These are phyloP conservation scores for Corymbia calophylla DNA, from an alignment of 441 rosid species.

Conservation along the genomic window DNA sequence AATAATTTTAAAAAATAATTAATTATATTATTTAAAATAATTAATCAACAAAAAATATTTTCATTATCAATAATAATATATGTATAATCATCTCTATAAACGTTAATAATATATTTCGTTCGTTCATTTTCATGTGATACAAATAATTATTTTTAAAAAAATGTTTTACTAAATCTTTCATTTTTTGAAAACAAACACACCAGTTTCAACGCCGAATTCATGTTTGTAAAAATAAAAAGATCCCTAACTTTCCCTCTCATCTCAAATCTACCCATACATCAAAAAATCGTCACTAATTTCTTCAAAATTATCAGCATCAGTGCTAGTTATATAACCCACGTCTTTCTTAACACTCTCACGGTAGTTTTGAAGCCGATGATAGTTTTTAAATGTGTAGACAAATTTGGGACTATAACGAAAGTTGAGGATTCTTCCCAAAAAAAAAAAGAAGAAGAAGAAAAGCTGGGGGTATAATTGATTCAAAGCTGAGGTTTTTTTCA, in stretches of 20 bases:
- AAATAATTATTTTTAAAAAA: not conserved
- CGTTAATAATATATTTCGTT: not conserved
- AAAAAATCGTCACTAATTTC: rapidly evolving
- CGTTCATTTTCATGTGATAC: not conserved
- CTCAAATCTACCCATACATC: not conserved
- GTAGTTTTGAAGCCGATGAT: not conserved
- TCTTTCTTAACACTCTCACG: not conserved
- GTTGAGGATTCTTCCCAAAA: not conserved
- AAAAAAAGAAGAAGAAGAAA: too few species aligned
- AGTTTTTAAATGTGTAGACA: rapidly evolving
- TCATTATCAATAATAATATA: not conserved
- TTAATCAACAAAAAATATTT: rapidly evolving
- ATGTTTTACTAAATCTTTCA: rapidly evolving
- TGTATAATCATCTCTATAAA: not conserved
- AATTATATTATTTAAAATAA: not conserved
- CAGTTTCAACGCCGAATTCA: not conserved
- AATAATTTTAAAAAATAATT: not conserved
- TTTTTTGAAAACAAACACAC: not conserved
- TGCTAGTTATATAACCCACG: not conserved
- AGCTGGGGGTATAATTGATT: not conserved
- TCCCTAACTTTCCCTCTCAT: rapidly evolving
- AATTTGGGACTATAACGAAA: rapidly evolving
- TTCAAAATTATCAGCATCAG: not conserved
- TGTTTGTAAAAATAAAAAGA: not conserved
- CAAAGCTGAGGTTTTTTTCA: not conserved